Base-by-base conservation (phyloP, 495 filamentous ascomycete genomes). In the Lasiosphaeria miniovina region DNA sequence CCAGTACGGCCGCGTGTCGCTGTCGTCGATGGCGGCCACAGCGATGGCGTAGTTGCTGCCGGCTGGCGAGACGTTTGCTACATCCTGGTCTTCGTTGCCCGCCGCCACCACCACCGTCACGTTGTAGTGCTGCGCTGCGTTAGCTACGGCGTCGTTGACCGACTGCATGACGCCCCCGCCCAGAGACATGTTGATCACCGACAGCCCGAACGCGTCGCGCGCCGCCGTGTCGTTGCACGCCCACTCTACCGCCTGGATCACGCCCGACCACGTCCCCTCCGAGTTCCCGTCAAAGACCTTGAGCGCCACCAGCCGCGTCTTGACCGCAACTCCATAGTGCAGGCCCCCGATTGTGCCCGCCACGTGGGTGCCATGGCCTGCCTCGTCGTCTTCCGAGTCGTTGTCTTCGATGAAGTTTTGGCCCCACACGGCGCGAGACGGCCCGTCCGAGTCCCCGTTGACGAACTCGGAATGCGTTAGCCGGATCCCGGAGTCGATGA, bases 261-360 rank as follows among this genome's bases (percentile, higher is more conserved):
- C 75, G 49, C 74, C 77, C 33, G 79, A 33, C 59, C 52, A 55
- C 1, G 43, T 33, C 6, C 52, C 59, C n/a, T 31, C 1, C 0
- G 12, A 50, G 31, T 56, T 17, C 3, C 36, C 46, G 45, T 74
- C 74, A 59, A 88, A 81, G 54, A 88, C 84, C 71, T 88, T 88
- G 64, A 89, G 82, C 51, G 84, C 79, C 52, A 88, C 73, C 40
- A 88, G 65, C 54, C 63, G 77, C 17, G 82, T 77, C 53, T 80
- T 74, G 74, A 87, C 88, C 51, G 84, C 75, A 38, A 88, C 75
- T 62, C 86, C 86, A 61, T 83, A 85, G 7, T 80, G 84, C n/a
- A 59, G 70, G 4, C 80, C 79, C 38, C 70, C 85, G 15, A 87
- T 80, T 40, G 82, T 88, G 33, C 84, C 86, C 6, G 83, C 77